phyloP scores from a whole-genome alignment of 2,329 filamentous ascomycete species.

The Fusarium penzigii region DNA sequence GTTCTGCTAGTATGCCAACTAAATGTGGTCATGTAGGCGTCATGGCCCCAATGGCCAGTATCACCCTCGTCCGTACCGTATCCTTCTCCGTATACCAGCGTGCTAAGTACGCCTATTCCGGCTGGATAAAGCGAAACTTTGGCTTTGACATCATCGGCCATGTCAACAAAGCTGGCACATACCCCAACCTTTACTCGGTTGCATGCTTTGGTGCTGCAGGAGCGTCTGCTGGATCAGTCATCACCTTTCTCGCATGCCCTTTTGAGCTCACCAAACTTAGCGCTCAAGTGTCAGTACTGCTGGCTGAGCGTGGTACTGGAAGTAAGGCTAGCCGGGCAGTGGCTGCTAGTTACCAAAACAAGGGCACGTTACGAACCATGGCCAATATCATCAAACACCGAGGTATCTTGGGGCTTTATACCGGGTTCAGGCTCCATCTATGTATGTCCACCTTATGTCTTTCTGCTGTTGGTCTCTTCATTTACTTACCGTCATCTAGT shows the following conservation, averaged over 20 bases:
- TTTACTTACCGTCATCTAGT: slow-evolving; percentile 47
- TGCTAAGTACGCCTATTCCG: slow-evolving; percentile 72
- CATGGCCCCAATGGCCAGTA: slow-evolving; percentile 75
- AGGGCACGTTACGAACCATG: slow-evolving; percentile 75
- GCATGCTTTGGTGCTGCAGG: slow-evolving; percentile 77
- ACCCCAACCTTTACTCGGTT: slow-evolving; percentile 72
- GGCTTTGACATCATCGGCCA: slow-evolving; percentile 71
- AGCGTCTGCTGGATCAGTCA: slow-evolving; percentile 75
- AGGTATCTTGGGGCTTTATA: slow-evolving; percentile 74
- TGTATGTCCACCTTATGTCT: slow-evolving; percentile 51
- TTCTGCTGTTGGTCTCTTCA: slow-evolving; percentile 2
- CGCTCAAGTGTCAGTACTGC: slow-evolving; percentile 79
- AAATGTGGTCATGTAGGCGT: slow-evolving; percentile 54
- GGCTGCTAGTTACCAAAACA: slow-evolving; percentile 72
- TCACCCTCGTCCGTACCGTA: slow-evolving; percentile 75
- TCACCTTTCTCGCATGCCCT: slow-evolving; percentile 80
- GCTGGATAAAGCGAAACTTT: slow-evolving; percentile 67
- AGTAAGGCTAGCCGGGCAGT: slow-evolving; percentile 55
- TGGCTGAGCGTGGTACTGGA: slow-evolving; percentile 51
- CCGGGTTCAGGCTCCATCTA: slow-evolving; percentile 76
- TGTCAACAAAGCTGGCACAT: slow-evolving; percentile 69
- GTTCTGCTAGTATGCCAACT: slow-evolving; percentile 6
- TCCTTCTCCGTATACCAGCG: slow-evolving; percentile 80
- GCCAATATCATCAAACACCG: slow-evolving; percentile 75
- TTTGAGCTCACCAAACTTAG: slow-evolving; percentile 90